phyloP scores from a whole-genome alignment of 1,139 yeast species.

The Hyphopichia khmerensis region DNA sequence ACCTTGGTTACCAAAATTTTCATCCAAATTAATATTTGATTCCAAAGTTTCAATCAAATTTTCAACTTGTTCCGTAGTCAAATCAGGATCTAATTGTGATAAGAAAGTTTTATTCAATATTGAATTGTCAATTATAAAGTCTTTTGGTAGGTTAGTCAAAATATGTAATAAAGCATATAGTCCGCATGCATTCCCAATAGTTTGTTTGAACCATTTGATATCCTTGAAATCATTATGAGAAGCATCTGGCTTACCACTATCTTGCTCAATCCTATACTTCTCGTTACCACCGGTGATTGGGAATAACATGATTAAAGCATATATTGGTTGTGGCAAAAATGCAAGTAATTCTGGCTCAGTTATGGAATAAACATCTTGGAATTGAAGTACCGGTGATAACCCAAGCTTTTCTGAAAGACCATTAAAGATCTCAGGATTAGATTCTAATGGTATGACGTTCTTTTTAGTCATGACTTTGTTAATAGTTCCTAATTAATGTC shows the following conservation, averaged over 20 bases:
- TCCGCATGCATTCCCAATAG: conserved; percentile 90
- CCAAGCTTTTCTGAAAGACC: conserved; percentile 69
- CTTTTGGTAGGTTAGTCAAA: conserved; percentile 59
- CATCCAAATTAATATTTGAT: conserved; percentile 44
- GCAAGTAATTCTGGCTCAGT: conserved; percentile 76
- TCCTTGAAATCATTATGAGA: conserved; percentile 17
- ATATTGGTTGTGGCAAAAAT: conserved; percentile 78
- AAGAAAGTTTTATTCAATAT: conserved; percentile 25
- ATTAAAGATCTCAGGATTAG: conserved; percentile 86
- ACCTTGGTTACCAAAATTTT: conserved; percentile 64
- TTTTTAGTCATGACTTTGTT: background rate
- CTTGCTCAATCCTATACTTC: conserved; percentile 37
- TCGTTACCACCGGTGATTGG: conserved; percentile 73
- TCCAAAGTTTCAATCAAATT: conserved; percentile 56
- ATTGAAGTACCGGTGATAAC: conserved; percentile 55
- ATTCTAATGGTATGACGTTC: conserved; percentile 81
- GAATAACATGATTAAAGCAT: conserved; percentile 73
- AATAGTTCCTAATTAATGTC: background rate
- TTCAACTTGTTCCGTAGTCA: conserved; percentile 38
- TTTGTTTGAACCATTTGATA: conserved; percentile 75
- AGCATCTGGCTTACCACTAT: conserved; percentile 16
- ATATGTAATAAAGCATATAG: conserved; percentile 83
- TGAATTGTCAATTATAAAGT: conserved; percentile 38
- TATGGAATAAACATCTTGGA: conserved; percentile 81
- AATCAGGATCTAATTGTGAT: conserved; percentile 19